Percentiles rank a stretch among this genome's conserved stretches.
Conservation (phyloP, 345 rosid genomes). For the Acer negundo region DNA sequence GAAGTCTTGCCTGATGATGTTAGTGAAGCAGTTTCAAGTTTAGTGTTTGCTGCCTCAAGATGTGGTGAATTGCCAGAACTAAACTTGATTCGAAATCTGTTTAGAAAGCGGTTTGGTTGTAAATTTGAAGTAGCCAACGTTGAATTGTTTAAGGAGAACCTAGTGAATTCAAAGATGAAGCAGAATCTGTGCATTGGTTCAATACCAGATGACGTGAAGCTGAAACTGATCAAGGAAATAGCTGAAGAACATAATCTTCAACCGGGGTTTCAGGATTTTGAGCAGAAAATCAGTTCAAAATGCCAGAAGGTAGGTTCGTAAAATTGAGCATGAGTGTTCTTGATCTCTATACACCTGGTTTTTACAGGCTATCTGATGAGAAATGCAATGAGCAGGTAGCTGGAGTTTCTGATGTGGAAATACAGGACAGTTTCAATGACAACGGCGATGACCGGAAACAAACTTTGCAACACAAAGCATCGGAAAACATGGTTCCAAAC, state of each 20-base stretch:
- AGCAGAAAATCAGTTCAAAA: not conserved
- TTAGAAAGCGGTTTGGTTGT: slow-evolving; percentile 31
- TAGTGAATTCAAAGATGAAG: slow-evolving; percentile 20
- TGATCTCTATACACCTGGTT: not conserved
- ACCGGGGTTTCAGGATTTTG: slow-evolving; percentile 11
- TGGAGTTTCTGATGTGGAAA: slow-evolving; percentile 17
- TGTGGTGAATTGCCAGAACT: slow-evolving; percentile 45
- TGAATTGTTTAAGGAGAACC: slow-evolving; percentile 25
- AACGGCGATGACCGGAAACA: not conserved
- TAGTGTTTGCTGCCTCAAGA: slow-evolving; percentile 46
- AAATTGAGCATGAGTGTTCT: not conserved
- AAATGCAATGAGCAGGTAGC: not conserved
- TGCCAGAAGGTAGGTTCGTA: not conserved
- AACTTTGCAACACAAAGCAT: not conserved
- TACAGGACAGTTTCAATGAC: slow-evolving; percentile 11
- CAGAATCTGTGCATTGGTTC: slow-evolving; percentile 18
- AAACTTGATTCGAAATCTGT: slow-evolving; percentile 25
- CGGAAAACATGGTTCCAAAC: not conserved
- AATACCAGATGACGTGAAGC: slow-evolving; percentile 5
- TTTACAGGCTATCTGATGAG: no score
- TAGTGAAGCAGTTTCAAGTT: slow-evolving; percentile 36
- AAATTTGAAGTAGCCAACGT: slow-evolving; percentile 33
- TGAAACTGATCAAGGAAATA: slow-evolving; percentile 19
- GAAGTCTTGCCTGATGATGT: slow-evolving; percentile 28
- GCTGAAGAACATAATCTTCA: slow-evolving; percentile 14